Evolutionary conservation across 2,329 filamentous ascomycete species (phyloP).

Genomic region (Paradendryphiella salina): DNA sequence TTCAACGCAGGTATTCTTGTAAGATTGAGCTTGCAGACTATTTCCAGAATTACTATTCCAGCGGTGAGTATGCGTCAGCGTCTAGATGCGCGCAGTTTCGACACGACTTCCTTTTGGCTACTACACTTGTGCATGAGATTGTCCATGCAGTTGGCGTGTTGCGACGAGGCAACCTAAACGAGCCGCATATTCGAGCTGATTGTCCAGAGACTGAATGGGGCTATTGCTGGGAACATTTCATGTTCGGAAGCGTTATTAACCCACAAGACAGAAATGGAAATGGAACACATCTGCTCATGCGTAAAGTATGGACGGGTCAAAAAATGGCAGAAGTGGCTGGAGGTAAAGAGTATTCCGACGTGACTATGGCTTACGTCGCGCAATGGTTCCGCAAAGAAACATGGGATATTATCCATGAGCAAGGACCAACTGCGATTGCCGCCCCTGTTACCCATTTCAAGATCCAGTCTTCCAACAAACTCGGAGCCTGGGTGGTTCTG

Average conservation of each 20-base stretch:
- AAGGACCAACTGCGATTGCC: conserved; percentile 27
- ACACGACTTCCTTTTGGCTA: conserved; percentile 42
- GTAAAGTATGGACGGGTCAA: conserved; percentile 35
- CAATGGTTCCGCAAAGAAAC: conserved; percentile 45
- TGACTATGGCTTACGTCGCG: conserved; percentile 41
- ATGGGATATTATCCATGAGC: conserved; percentile 31
- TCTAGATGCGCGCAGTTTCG: conserved; percentile 37
- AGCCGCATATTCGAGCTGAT: conserved; percentile 32
- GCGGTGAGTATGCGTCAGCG: conserved; percentile 25
- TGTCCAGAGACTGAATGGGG: conserved; percentile 40
- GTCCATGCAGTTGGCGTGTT: conserved; percentile 42
- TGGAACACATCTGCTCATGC: conserved; percentile 32
- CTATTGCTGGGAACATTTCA: conserved; percentile 45
- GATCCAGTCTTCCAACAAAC: conserved; percentile 17
- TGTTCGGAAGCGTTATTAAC: conserved; percentile 42
- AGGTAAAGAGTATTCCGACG: conserved; percentile 38
- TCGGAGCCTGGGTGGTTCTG: conserved; percentile 23
- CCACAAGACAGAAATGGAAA: conserved; percentile 27
- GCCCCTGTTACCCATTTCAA: conserved; percentile 33
- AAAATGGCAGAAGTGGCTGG: conserved; percentile 15
- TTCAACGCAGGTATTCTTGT: conserved; percentile 17
- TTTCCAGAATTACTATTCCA: conserved; percentile 25
- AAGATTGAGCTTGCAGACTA: conserved; percentile 31
- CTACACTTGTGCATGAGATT: conserved; percentile 41
- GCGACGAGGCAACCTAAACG: conserved; percentile 32